Base-by-base conservation (phyloP, 257 asterid genomes). In the Scutellaria barbata region DNA sequence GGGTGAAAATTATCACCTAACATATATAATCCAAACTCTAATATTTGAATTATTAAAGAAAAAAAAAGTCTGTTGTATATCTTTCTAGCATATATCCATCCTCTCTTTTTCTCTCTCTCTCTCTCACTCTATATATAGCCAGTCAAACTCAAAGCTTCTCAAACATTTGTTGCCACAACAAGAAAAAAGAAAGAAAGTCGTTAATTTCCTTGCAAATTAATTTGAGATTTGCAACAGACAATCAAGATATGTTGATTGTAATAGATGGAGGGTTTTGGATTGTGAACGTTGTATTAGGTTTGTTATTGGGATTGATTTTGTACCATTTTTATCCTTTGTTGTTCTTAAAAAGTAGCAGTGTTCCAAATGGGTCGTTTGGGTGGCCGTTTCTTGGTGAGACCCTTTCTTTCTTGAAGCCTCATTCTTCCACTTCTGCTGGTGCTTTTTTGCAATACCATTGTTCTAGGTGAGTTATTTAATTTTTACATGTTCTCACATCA, bases 351-450 rank as follows among this genome's bases (percentile, higher is more conserved):
- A 67, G 61, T 55, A 74, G 72, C n/a, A 42, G 55, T 48, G 33
- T 88, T 42, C 96, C 94, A 0, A 77, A 68, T 68, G 96, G 96
- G 8, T 77, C 82, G 41, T 89, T 89, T 55, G 96, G 96, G 3
- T 89, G 89, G 89, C 96, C 94, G 12, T 58, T 89, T 75, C 80
- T 87, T 64, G 96, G 96, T 2, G 96, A 89, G 78, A 89, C 96
- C 68, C 83, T 89, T 22, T 58, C 87, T 20, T 89, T 87, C 76
- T 70, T 89, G 77, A 85, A 84, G 73, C 93, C 94, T 75, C 96
- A 89, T 57, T 71, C 94, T 74, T 89, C 94, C 18, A 81, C 81
- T 79, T 85, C 94, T 5, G 47, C 73, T 76, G 96, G 96, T 5
- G 59, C 79, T 71, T 89, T 85, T 60, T 81, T 89, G 71, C 87